These are phyloP conservation scores for Chrysosporium keratinophilum DNA, from an alignment of 2,329 filamentous ascomycete genomes.

Conservation along the genomic window DNA sequence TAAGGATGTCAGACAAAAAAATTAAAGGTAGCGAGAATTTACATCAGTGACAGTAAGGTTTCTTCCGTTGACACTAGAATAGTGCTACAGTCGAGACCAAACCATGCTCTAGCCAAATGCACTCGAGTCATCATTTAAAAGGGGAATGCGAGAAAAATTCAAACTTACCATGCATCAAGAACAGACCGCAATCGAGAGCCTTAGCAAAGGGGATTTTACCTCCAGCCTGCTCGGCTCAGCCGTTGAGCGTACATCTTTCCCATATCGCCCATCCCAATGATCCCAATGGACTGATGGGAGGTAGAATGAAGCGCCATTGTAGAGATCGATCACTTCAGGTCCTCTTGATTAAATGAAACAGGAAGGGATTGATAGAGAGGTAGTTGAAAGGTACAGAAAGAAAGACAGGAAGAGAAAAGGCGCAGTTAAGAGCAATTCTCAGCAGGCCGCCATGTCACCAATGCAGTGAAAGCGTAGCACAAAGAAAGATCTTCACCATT, in stretches of 20 bases:
- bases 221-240: constrained; percentile 88
- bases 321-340: not conserved
- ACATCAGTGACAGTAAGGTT: constrained; percentile 84
- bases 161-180: constrained; percentile 28
- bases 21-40: constrained; percentile 95
- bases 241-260: constrained; percentile 93
- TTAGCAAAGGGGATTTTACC: constrained; percentile 50
- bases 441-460: not conserved
- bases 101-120: constrained; percentile 99
- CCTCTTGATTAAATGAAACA: not conserved
- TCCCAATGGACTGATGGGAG: constrained; percentile 67
- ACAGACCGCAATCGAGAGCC: not conserved
- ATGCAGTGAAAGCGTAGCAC: not conserved
- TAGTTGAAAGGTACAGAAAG: not conserved
- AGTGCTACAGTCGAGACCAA: constrained; percentile 51
- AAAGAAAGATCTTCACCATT: not conserved
- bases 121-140: constrained; percentile 96
- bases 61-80: constrained; percentile 59
- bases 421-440: not conserved
- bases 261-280: constrained; percentile 99
- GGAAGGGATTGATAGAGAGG: not conserved
- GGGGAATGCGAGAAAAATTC: constrained; percentile 9
- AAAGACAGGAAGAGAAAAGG: not conserved
- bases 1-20: constrained; percentile 65
- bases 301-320: constrained; percentile 7